A percentile compares a stretch with the other conserved stretches of the same genome.
phyloP scores from a whole-genome alignment of 495 filamentous ascomycete genomes.

The Podospora pseudopauciseta region DNA sequence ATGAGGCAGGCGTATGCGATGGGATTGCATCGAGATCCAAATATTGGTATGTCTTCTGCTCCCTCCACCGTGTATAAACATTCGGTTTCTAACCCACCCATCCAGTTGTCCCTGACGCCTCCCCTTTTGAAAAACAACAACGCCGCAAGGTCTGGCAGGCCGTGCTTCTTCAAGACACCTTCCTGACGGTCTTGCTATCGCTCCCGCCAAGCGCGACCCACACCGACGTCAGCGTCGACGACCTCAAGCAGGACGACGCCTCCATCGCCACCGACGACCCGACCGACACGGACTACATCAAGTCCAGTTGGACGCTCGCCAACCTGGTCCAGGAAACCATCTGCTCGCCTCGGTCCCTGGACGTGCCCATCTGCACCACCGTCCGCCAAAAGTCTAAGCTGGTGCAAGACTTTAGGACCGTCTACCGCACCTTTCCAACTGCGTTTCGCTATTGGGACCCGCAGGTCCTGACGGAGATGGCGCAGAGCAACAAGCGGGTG shows the following conservation, averaged over 20 bases:
- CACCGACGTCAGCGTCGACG: conserved; percentile 65
- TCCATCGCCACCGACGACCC: conserved; percentile 47
- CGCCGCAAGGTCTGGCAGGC: conserved; percentile 72
- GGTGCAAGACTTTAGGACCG: conserved; percentile 56
- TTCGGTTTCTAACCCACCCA: neutral
- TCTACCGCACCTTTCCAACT: conserved; percentile 61
- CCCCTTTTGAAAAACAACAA: conserved; percentile 62
- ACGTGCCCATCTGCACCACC: conserved; percentile 58
- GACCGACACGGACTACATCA: conserved; percentile 62
- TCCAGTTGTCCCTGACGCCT: conserved; percentile 53
- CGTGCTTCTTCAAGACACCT: conserved; percentile 70
- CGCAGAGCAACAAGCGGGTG: conserved; percentile 51
- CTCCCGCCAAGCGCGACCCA: conserved; percentile 68
- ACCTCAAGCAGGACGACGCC: conserved; percentile 51
- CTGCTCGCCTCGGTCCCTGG: conserved; percentile 62
- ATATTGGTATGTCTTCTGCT: conserved; percentile 48
- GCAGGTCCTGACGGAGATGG: conserved; percentile 47
- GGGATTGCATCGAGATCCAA: conserved; percentile 71
- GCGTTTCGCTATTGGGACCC: conserved; percentile 60
- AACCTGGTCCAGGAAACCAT: conserved; percentile 67
- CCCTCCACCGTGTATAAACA: neutral
- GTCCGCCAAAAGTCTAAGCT: conserved; percentile 58
- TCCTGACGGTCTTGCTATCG: conserved; percentile 69
- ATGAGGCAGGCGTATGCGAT: conserved; percentile 71
- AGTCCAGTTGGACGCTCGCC: conserved; percentile 67